Evolutionary conservation across 208 protist species (phyloP).

Genomic region (Leishmania lainsoni): DNA sequence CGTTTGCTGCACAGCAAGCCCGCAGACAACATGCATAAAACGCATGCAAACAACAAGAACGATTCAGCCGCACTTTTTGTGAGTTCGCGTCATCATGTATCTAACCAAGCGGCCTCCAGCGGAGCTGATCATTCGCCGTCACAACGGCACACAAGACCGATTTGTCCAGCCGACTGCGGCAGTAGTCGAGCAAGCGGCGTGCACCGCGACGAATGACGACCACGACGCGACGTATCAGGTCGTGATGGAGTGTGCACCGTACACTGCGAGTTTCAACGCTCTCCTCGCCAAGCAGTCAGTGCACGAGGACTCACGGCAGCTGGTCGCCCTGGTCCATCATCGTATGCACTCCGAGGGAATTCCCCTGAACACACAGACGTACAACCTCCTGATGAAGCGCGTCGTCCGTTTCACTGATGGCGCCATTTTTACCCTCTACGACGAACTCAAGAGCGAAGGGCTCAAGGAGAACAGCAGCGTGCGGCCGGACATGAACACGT

Average conservation of each 20-base stretch:
- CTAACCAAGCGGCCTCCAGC: conserved; percentile 46
- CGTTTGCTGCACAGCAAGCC: background rate
- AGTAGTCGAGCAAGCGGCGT: background rate
- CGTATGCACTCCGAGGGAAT: conserved; percentile 87
- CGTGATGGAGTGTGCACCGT: conserved; percentile 78
- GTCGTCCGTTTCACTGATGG: conserved; percentile 78
- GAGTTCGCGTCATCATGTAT: background rate
- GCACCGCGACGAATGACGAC: conserved; percentile 17
- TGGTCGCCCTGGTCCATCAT: conserved; percentile 73
- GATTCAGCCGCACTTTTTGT: background rate
- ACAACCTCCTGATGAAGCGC: conserved; percentile 90
- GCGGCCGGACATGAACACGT: conserved; percentile 80
- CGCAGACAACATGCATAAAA: background rate
- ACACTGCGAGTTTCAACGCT: conserved; percentile 90
- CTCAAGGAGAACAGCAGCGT: conserved; percentile 62
- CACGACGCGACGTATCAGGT: conserved; percentile 72
- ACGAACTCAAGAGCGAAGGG: conserved; percentile 82
- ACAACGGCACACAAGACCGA: conserved; percentile 62
- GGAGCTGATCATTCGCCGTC: conserved; percentile 66
- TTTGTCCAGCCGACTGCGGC: conserved; percentile 53
- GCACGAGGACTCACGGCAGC: conserved; percentile 58
- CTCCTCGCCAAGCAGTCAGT: conserved; percentile 54
- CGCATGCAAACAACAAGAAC: background rate
- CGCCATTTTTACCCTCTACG: conserved; percentile 82
- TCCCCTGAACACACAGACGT: conserved; percentile 87